Evolutionary conservation across 2,329 filamentous ascomycete genomes (phyloP), one percentile per base, ranked within the genome.

Genomic region (Tolypocladium pustulatum): DNA sequence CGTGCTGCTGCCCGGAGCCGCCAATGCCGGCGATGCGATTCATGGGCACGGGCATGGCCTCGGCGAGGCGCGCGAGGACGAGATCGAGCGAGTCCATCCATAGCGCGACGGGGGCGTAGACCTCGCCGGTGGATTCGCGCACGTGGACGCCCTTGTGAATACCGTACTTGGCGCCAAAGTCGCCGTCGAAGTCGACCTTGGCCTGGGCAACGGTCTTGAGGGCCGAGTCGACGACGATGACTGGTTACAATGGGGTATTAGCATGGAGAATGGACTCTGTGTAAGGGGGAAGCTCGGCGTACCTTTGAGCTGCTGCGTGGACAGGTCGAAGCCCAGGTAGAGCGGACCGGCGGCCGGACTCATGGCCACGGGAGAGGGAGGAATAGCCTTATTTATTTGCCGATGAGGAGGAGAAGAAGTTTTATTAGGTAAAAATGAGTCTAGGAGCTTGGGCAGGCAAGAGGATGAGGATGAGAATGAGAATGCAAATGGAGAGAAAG

Each of bases 251-350:
- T 6, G 40, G 25, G 37, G 53, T 49, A 36, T 46, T n/a, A 59
- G 36, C 36, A 22, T 5, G 41, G 57, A 46, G 3, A 13, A n/a
- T n/a, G n/a, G n/a, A n/a, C n/a, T n/a, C n/a, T 12, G 37, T 4
- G 3, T 17, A 17, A 4, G 13, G 10, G 53, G 41, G 36, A n/a
- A 7, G 37, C 9, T 13, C 20, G 3, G 27, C 60, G 63, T 73
- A 85, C 90, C 92, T 82, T 99, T 97, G 59, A 97, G 82, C 72
- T 97, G 93, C 74, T 97, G 94, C 59, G 94, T 97, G 51, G 92
- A 97, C 61, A 97, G 86, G 76, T 99, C 94, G 72, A 97, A 92
- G 61, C 94, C 94, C 68, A 96, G 80, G 71, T 96, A 96, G 61
- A 96, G 78, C 22, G 89, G 86, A 37, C 76, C 79, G 17, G 54